Evolutionary conservation across 2,329 filamentous ascomycete species (phyloP), one percentile per base, ranked within the genome.

Genomic region (Cordyceps sp.): DNA sequence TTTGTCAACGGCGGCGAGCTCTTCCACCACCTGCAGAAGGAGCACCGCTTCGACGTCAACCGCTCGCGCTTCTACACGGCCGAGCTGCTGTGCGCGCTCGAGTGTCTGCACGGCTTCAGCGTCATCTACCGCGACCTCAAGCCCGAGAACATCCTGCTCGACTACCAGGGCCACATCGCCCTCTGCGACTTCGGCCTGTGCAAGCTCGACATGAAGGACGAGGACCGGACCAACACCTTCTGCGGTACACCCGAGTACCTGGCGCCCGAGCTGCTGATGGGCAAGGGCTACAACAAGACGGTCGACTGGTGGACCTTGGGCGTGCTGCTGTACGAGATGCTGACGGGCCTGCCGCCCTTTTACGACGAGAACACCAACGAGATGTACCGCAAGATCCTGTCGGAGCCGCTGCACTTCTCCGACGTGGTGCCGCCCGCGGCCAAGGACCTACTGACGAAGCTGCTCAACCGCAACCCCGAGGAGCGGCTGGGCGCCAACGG

Each of bases 301-400:
- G 90, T 96, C 26, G 86, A 94, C 53, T 98, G 90, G 90, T 98
- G 90, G 90, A 96, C 90, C 17, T 69, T 98, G 14, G 90, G 90
- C 48, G 90, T 98, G 36, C 66, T 98, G 34, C 71, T 98, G 21
- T 98, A 94, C 54, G 90, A 98, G 62, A 98, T 98, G 90, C 65
- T 96, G 66, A 96, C 90, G 35, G 90, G 90, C 34, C 66, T 96
- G 29, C 90, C 90, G 22, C 90, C 90, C 0, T 98, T 96, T 61
- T 98, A 98, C 58, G 88, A 96, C 47, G 90, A 98, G 58, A 94
- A 94, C 59, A 94, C 85, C 38, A 96, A 96, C 57, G 88, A 96
- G 58, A 96, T 93, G 90, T 96, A 98, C 57, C 80, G 86, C 54
- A 98, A 98, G 70, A 98, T 98, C 48, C 64, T 96, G 30, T 88